Conservation (phyloP, 169 alveolate genomes). For the Cryptosporidium ubiquitum region DNA sequence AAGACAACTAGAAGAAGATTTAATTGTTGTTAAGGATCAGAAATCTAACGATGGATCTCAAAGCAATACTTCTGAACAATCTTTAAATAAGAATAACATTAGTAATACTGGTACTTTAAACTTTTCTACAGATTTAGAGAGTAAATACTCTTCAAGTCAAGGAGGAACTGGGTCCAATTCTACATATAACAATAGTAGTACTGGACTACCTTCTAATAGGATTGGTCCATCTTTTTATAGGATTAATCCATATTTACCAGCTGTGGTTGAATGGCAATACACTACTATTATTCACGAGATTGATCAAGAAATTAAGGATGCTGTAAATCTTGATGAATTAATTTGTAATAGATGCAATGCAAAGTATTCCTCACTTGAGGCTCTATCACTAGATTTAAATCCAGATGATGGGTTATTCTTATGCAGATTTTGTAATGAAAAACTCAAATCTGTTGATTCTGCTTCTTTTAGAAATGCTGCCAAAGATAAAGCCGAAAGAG, state of each 20-base stretch:
- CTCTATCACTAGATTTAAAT: constrained; percentile 37
- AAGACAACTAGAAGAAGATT: constrained; percentile 51
- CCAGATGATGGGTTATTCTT: constrained; percentile 57
- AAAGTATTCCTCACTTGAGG: constrained; percentile 54
- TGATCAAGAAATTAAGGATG: constrained; percentile 69
- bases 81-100: not conserved
- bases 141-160: not conserved
- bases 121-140: not conserved
- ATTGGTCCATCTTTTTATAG: constrained; percentile 26
- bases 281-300: constrained; percentile 39
- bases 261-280: constrained; percentile 73
- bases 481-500: constrained; percentile 67
- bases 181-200: not conserved
- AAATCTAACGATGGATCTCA: constrained; percentile 12
- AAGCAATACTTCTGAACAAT: not conserved
- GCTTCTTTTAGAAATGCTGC: constrained; percentile 62
- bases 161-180: not conserved
- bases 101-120: not conserved
- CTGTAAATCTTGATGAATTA: constrained; percentile 48
- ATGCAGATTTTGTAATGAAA: constrained; percentile 55
- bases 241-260: constrained; percentile 63
- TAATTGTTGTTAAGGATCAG: constrained; percentile 62
- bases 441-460: constrained; percentile 50
- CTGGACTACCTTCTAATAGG: constrained; percentile 10
- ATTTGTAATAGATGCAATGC: constrained; percentile 44